Percentiles rank a stretch among this genome's conserved stretches.
These are phyloP conservation scores for Leptographium galeiforme DNA, from an alignment of 2,329 filamentous ascomycete species.

Conservation along the genomic window DNA sequence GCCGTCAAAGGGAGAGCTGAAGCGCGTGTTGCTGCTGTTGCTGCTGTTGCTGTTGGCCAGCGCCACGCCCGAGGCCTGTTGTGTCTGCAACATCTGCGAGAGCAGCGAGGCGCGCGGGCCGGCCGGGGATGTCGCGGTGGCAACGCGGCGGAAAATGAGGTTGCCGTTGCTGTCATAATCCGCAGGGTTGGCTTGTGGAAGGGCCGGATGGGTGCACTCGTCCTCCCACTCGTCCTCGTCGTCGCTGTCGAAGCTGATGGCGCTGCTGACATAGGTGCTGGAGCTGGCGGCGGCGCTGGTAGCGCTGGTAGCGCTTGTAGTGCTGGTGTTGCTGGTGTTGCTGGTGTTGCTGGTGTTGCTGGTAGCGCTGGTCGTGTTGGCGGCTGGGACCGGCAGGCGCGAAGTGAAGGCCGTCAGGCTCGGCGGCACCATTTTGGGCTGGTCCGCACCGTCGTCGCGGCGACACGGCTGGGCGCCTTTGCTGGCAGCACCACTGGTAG, in stretches of 20 bases:
- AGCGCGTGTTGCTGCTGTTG: neutral
- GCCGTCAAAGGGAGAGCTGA: neutral
- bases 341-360: neutral
- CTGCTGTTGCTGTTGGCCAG: neutral
- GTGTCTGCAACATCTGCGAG: neutral
- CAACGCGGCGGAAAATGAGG: neutral
- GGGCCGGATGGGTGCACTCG: neutral
- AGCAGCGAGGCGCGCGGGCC: neutral
- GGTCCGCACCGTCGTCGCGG: neutral
- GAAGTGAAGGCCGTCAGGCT: conserved; percentile 5
- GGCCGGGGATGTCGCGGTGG: no score
- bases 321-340: neutral
- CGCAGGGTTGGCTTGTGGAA: neutral
- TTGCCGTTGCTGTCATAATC: neutral
- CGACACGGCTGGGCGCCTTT: no score
- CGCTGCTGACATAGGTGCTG: neutral
- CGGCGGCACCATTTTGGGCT: neutral
- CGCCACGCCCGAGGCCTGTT: neutral
- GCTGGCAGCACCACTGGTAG: no score
- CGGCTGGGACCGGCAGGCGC: neutral
- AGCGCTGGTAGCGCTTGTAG: neutral
- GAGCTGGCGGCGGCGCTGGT: neutral
- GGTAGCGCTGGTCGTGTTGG: neutral
- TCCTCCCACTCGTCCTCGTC: neutral
- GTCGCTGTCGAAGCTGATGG: conserved; percentile 2